phyloP scores from a whole-genome alignment of 805 yeast genomes.

The Candida morakotiae region DNA sequence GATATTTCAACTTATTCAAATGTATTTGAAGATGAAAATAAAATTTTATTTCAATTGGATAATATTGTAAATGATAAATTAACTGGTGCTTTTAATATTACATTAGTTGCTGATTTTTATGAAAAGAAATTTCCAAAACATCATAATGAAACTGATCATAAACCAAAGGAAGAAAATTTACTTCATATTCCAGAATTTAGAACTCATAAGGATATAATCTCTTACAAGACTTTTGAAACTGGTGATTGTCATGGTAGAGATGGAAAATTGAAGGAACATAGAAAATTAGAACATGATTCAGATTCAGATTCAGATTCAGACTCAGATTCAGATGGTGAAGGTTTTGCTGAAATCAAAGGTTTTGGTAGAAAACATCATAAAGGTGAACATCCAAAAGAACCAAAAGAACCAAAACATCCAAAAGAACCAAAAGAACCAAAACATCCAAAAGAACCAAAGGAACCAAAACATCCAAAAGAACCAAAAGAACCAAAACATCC shows the following conservation, averaged over 20 bases:
- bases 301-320: slow-evolving; percentile 4
- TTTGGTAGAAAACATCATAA: not conserved
- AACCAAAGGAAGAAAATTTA: not conserved
- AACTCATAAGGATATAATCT: not conserved
- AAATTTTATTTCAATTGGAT: slow-evolving; percentile 58
- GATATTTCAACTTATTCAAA: slow-evolving; percentile 58
- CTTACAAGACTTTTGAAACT: not conserved
- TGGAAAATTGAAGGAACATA: not conserved
- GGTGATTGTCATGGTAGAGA: not conserved
- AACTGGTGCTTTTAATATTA: slow-evolving; percentile 58
- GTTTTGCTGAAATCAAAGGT: not conserved
- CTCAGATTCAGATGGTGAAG: slow-evolving; percentile 4
- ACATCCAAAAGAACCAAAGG: slow-evolving; percentile 3
- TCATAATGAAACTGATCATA: slow-evolving; percentile 4
- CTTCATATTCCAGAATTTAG: not conserved
- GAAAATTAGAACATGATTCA: not conserved
- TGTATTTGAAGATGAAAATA: slow-evolving; percentile 42
- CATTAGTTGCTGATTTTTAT: slow-evolving; percentile 50
- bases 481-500: slow-evolving; percentile 4
- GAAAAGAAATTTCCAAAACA: slow-evolving; percentile 13
- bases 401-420: slow-evolving; percentile 1
- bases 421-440: slow-evolving; percentile 2
- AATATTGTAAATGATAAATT: slow-evolving; percentile 52
- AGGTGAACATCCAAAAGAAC: not conserved
- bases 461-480: slow-evolving; percentile 3